Conservation (phyloP, 2,329 filamentous ascomycete genomes). For the Zymoseptoria tritici region DNA sequence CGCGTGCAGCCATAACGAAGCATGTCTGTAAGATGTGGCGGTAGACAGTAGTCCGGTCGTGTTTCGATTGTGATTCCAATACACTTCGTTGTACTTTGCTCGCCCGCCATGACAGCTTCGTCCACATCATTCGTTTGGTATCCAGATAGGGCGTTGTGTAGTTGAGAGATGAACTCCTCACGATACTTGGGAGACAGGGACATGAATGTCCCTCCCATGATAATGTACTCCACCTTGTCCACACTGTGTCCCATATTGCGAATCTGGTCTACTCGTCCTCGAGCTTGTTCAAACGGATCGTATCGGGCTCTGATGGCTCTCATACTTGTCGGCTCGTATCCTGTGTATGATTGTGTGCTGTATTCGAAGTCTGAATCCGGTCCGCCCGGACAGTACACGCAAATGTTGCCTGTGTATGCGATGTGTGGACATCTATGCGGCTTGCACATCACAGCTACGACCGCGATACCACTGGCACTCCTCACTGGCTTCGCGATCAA, state of each 20-base stretch:
- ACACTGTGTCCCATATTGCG: conserved; percentile 93
- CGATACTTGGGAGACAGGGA: conserved; percentile 82
- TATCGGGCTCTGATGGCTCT: conserved; percentile 93
- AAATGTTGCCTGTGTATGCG: conserved; percentile 97
- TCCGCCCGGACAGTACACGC: conserved; percentile 95
- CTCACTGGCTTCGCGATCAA: conserved; percentile 94
- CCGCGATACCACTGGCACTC: conserved; percentile 92
- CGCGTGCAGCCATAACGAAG: conserved; percentile 94
- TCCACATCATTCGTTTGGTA: conserved; percentile 93
- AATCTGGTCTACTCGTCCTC: conserved; percentile 92
- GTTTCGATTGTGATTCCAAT: conserved; percentile 99
- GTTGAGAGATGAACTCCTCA: conserved; percentile 86
- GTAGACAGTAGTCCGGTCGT: conserved; percentile 89
- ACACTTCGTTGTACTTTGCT: conserved; percentile 96
- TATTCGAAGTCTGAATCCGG: conserved; percentile 99
- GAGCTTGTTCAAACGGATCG: conserved; percentile 94
- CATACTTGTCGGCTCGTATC: conserved; percentile 98
- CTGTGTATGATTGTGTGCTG: conserved; percentile 96
- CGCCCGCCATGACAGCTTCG: conserved; percentile 85
- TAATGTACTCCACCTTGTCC: conserved; percentile 99
- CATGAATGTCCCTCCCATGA: conserved; percentile 99
- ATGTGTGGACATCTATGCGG: conserved; percentile 96
- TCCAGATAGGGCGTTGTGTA: conserved; percentile 93
- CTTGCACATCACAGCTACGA: conserved; percentile 99
- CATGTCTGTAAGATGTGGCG: conserved; percentile 94